Evolutionary conservation across 345 rosid species (phyloP), one percentile per base, ranked within the genome.

Genomic region (Gossypium anomalum): DNA sequence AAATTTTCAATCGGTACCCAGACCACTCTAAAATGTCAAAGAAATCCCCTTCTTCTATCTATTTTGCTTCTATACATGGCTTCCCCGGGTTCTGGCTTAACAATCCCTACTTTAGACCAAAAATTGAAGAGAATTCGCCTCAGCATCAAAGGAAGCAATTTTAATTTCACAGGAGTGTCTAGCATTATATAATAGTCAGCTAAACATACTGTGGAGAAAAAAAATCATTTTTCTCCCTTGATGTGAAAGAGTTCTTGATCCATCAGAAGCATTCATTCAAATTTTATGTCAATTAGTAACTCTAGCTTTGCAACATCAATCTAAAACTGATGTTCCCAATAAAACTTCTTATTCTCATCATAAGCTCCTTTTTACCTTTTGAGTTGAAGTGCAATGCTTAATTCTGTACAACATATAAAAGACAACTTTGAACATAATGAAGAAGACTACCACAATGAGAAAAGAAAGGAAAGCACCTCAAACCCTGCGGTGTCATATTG

Each of bases 401-500:
- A 66, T 44, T 44, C 51, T 22, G n/a, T 48, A 19, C 44, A 13
- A 12, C 19, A 29, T 13, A 63, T 12, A n/a, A 52, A 75, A 34
- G n/a, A 56, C 55, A 14, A 52, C 52, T 29, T 52, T 11, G 57
- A 60, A 45, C n/a, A 14, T 13, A 34, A 69, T 69, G n/a, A 23
- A 66, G 25, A 66, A 17, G 25, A 60, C 62, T 12, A 23, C 41
- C 72, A 45, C 48, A 29, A 67, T 11, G 22, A 48, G 17, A n/a
- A 66, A 9, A 2, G 23, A 41, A 14, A 17, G 19, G 72, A 75
- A 75, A 9, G 78, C 73, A 95, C 99, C 98, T 93, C 98, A 82
- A 96, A 96, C 49, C 98, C 99, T 38, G 90, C 93, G 76, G 82
- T 93, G 83, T 96, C 98, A 68, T 93, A 96, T 68, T 96, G 99